Evolutionary conservation across 179 eudicot species (phyloP), one percentile per base, ranked within the genome.

Genomic region (Gypsophila paniculata): DNA sequence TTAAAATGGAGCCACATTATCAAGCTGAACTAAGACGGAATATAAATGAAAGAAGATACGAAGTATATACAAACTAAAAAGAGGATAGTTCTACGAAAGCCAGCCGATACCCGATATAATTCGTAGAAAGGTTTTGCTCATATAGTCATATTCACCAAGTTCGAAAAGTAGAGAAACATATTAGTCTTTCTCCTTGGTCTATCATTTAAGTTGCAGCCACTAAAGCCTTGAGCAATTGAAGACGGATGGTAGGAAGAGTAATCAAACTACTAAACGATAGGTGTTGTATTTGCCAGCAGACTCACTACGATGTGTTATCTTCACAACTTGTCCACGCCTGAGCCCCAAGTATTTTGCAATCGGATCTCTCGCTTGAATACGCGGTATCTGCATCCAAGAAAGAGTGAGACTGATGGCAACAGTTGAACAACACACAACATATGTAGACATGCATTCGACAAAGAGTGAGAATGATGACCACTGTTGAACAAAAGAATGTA

Each of bases 301-400:
- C 83, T 89, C 94, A 84, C 94, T 89, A 8, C 88, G 86, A 1
- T 91, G 85, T 15, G 79, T 85, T 42, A 89, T 89, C 77, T 84
- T 89, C 79, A 87, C 90, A 44, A 89, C 95, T 68, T 89, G 90
- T 42, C 91, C 91, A 21, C 87, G 87, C 78, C 82, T 86, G 53
- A 86, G 72, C 44, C 95, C 95, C 58, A 79, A 84, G 52, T 87
- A 89, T 68, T 83, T 84, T 26, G 95, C 88, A 26, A 89, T 68
- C 34, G 95, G 91, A 62, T 89, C 95, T 8, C 76, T 81, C 51
- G 81, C 73, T 80, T 89, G 95, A 65, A 89, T 80, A 4, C 88
- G 80, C 70, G 95, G 91, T 49, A 89, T 81, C 95, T 89, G 87
- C 51, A 73, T 52, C 18, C 32, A 42, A 2, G 14, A 23, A 44